Evolutionary conservation across 108 stramenopile species (phyloP).

Genomic region (Skeletonema tropicum): DNA sequence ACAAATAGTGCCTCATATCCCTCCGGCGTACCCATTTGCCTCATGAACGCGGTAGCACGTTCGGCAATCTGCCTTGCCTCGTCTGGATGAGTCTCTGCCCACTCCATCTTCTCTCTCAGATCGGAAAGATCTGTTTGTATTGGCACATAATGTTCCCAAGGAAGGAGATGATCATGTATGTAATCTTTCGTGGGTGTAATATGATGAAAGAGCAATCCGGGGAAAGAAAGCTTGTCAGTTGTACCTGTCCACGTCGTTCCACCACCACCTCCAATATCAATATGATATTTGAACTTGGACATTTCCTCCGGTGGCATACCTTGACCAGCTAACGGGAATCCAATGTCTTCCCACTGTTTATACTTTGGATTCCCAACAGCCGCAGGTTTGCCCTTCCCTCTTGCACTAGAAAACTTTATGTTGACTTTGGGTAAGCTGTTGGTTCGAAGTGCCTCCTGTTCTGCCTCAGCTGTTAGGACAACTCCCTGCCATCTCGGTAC

Average conservation of each 20-base stretch:
- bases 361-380: background rate
- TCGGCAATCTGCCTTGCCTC: conserved; percentile 15
- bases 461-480: conserved; percentile 5
- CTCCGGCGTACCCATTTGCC: conserved; percentile 20
- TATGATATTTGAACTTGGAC: conserved; percentile 23
- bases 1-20: background rate
- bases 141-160: conserved; percentile 24
- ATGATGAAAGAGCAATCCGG: conserved; percentile 23
- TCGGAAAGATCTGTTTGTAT: conserved; percentile 15
- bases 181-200: conserved; percentile 18
- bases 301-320: conserved; percentile 5
- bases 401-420: background rate
- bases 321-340: background rate
- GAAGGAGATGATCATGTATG: conserved; percentile 17
- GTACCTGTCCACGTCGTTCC: conserved; percentile 23
- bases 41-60: conserved; percentile 12
- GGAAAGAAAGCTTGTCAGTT: conserved; percentile 13
- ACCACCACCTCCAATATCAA: conserved; percentile 23
- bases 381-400: conserved; percentile 5
- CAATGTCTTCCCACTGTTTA: background rate
- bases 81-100: conserved; percentile 20
- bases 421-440: conserved; percentile 1
- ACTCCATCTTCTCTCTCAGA: conserved; percentile 17
- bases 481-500: conserved; percentile 11
- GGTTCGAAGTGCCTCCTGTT: background rate